Conservation (phyloP, 176 grass and related monocot genomes). For the Ensete ventricosum region DNA sequence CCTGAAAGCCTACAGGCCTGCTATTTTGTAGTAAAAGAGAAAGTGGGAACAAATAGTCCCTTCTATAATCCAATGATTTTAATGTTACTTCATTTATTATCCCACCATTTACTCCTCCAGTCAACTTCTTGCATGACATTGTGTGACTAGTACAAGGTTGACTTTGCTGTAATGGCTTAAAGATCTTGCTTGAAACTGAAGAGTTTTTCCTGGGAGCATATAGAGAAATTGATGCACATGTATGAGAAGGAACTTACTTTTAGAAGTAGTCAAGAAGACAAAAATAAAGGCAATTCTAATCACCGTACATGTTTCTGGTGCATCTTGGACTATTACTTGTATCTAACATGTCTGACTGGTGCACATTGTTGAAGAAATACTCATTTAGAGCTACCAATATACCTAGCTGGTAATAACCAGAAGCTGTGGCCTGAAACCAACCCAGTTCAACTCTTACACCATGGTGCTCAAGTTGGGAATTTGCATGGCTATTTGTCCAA, state of each 20-base stretch:
- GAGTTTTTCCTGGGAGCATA: conserved; percentile 47
- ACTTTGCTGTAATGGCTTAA: conserved; percentile 40
- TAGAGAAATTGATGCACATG: background rate
- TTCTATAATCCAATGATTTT: conserved; percentile 58
- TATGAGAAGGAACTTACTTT: background rate
- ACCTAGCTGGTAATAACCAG: conserved; percentile 92
- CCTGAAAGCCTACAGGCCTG: conserved; percentile 69
- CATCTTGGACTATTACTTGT: conserved; percentile 47
- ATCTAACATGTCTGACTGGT: conserved; percentile 40
- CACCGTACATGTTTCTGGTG: conserved; percentile 11
- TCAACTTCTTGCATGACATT: conserved; percentile 60
- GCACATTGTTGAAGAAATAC: conserved; percentile 57
- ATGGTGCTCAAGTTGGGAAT: conserved; percentile 66
- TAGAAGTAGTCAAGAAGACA: background rate
- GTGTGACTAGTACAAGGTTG: conserved; percentile 45
- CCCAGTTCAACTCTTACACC: conserved; percentile 77
- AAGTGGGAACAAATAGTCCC: conserved; percentile 71
- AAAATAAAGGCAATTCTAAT: background rate
- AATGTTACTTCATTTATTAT: conserved; percentile 82
- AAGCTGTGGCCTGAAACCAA: conserved; percentile 92
- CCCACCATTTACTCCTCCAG: conserved; percentile 85
- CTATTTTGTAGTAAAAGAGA: conserved; percentile 74
- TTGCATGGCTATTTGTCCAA: conserved; percentile 76
- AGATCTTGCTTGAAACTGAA: conserved; percentile 25
- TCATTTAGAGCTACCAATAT: conserved; percentile 76